Evolutionary conservation across 139 green algal genomes (phyloP), one percentile per base, ranked within the genome.

Genomic region (Chlamydomonas urium): DNA sequence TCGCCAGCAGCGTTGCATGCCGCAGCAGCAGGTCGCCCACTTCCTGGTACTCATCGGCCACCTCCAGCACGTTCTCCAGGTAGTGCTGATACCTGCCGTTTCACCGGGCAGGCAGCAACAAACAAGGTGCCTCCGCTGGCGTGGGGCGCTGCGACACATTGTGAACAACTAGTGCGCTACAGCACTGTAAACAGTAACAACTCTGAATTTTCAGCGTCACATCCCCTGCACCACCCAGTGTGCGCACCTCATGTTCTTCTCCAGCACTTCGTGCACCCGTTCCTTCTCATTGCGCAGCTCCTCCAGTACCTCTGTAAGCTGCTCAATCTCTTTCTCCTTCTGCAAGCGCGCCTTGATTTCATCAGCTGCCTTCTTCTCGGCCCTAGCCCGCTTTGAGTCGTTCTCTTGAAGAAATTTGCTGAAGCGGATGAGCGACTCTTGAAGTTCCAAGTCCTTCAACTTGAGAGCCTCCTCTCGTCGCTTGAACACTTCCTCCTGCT

Each of bases 341-440:
- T 87, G 78, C 34, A 86, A 70, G 2, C 87, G 47, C 2, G 85
- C 66, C 68, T 90, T 93, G 28, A 90, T 80, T 68, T 97, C 93
- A 29, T 97, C 92, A 0, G 75, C 67, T 2, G 89, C 90, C 69
- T 94, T 94, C 68, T 92, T 92, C 50, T 94, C 81, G 28, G 93
- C 91, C 10, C 90, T 75, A 19, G 86, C 87, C 0, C 90, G 81
- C 77, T 97, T 97, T 42, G 79, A 81, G 67, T 97, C 92, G 48
- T 96, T 97, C 63, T 97, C 92, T 61, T 94, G 86, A 2, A 97
- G 71, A 69, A 97, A 97, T 61, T 95, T 94, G 75, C 81, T 91
- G 86, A 97, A 97, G 0, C 89, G 73, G 56, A 97, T 94, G 14
- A 97, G 86, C 0, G 84, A 92, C 63, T 96, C 92, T 70, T 97